Evolutionary conservation across 2,329 filamentous ascomycete species (phyloP).

Genomic region (Ophiostoma triangulosporum): DNA sequence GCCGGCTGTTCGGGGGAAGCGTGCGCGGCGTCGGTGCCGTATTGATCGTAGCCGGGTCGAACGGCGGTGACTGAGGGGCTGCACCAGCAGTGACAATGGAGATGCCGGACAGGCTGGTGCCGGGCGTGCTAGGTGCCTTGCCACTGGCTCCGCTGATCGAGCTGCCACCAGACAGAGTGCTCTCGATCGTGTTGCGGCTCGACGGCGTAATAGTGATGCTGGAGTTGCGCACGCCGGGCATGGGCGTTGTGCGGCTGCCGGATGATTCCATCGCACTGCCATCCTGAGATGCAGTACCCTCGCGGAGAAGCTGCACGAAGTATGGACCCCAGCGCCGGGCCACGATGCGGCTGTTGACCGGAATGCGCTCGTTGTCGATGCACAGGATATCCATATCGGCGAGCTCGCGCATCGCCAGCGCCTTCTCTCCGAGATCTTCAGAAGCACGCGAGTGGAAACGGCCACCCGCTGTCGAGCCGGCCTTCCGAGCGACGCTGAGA

Average conservation of each 20-base stretch:
- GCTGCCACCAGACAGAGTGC: constrained; percentile 31
- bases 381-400: constrained; percentile 95
- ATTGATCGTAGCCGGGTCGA: constrained; percentile 37
- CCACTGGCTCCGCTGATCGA: constrained; percentile 20
- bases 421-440: constrained; percentile 72
- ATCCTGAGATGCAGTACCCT: constrained; percentile 59
- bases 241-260: constrained; percentile 57
- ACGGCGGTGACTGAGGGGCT: constrained; percentile 19
- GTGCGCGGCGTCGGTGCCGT: constrained; percentile 42
- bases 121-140: constrained; percentile 30
- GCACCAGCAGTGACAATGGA: constrained; percentile 9
- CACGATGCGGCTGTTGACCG: constrained; percentile 82
- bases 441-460: constrained; percentile 64
- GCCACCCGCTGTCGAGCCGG: constrained; percentile 57
- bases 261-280: constrained; percentile 54
- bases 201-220: constrained; percentile 72
- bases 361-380: constrained; percentile 78
- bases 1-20: constrained; percentile 51
- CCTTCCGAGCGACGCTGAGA: constrained; percentile 43
- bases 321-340: constrained; percentile 87
- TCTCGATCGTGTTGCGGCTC: constrained; percentile 37
- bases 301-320: constrained; percentile 80
- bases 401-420: constrained; percentile 67
- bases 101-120: constrained; percentile 29
- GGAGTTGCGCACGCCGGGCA: constrained; percentile 48